Conservation (phyloP, 257 asterid genomes). For the Nicotiana benthamiana region DNA sequence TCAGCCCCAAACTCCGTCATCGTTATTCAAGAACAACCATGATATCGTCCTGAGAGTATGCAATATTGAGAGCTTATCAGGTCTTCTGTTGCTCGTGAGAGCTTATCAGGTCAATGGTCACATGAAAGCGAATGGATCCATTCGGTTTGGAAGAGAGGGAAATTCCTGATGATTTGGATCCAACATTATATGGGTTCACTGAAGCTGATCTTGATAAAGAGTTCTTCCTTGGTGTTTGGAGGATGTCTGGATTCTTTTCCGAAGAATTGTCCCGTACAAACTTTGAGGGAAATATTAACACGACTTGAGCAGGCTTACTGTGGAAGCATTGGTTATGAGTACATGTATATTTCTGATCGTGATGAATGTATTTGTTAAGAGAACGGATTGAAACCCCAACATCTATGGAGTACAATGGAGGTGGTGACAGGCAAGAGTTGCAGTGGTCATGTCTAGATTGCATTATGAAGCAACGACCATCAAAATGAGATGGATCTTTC, state of each 20-base stretch:
- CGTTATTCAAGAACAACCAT: no score
- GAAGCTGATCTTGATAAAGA: conserved; percentile 30
- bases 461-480: no score
- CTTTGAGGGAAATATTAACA: conserved; percentile 22
- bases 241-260: conserved; percentile 25
- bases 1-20: no score
- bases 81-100: conserved; percentile 21
- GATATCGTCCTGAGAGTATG: no score
- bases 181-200: conserved; percentile 25
- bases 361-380: conserved; percentile 26
- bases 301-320: conserved; percentile 29
- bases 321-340: conserved; percentile 25
- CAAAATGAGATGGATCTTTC: no score
- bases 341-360: conserved; percentile 30
- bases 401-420: conserved; percentile 18
- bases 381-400: conserved; percentile 26
- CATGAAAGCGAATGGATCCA: conserved; percentile 32
- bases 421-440: no score
- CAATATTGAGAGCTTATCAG: no score
- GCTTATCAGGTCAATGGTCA: conserved; percentile 32
- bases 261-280: conserved; percentile 33
- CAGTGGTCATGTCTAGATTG: no score
- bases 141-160: conserved; percentile 18
- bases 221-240: conserved; percentile 30
- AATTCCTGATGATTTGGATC: conserved; percentile 26